Evolutionary conservation across 108 stramenopile genomes (phyloP), one percentile per base, ranked within the genome.

Genomic region (Nannochloropsis oceanica): DNA sequence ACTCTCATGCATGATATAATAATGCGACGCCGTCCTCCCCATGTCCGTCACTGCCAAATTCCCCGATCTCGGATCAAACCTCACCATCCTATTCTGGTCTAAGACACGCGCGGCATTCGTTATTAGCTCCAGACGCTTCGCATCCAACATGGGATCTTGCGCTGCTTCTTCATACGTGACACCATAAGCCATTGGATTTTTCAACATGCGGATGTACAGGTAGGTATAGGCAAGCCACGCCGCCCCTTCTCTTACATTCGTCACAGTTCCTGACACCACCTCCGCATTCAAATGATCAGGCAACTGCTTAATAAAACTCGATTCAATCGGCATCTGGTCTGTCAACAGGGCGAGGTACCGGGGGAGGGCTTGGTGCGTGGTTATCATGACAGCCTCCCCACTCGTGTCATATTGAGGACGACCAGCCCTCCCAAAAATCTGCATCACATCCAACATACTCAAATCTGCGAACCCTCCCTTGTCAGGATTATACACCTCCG

Each of bases 261-360:
- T 94, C 26, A 99, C 97, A 0, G 97, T 99, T 7, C 99, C 98
- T 9, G 96, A 94, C 7, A 96, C 96, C 18, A 99, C 92, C 89
- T 99, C 99, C 22, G 99, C 99, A 86, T 99, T 99, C 79, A 99
- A 86, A 87, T 98, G 97, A 85, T 99, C 99, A 0, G 96, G 93
- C 18, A 99, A 92, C 84, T 91, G 88, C 81, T 96, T 96, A 88
- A 97, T 93, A 84, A 96, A 96, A 27, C 87, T 92, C 27, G 92
- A 93, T 89, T 99, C 99, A 82, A 99, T 99, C 12, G 99, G 97
- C 13, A 95, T 94, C 13, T 95, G 92, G 43, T 94, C 86, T 3
- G 97, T 94, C 13, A 99, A 92, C 89, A 96, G 95, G 83, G 96
- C 93, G 2, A 99, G 92, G 86, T 99, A 99, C 22, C 95, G 86